Percentiles rank a stretch among this genome's conserved stretches.
Conservation (phyloP, 192 early-diverging fungal species). For the Gamsiella multidivaricata region DNA sequence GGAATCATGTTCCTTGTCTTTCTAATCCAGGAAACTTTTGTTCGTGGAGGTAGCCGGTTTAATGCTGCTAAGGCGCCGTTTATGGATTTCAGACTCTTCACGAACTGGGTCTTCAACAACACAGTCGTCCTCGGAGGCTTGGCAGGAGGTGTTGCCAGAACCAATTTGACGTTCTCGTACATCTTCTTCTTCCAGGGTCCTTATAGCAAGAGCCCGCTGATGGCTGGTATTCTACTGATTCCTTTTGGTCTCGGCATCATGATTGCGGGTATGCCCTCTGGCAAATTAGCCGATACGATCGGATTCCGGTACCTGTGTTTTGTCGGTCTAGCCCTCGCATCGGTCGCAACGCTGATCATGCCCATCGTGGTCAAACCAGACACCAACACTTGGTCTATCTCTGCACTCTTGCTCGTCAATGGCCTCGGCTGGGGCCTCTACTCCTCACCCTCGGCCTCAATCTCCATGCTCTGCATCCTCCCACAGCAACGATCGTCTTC, state of each 20-base stretch:
- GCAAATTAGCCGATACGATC: constrained; percentile 36
- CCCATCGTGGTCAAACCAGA: constrained; percentile 44
- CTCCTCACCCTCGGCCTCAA: constrained; percentile 42
- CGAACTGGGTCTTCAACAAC: constrained; percentile 47
- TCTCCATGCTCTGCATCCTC: constrained; percentile 50
- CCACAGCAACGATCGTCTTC: constrained; percentile 50
- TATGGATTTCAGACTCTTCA: constrained; percentile 47
- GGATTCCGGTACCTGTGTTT: constrained; percentile 49
- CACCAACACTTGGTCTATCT: constrained; percentile 51
- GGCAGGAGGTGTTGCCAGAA: constrained; percentile 47
- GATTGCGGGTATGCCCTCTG: constrained; percentile 47
- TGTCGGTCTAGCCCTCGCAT: constrained; percentile 29
- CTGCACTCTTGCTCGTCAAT: constrained; percentile 33
- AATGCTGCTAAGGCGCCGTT: constrained; percentile 22
- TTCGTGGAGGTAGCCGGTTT: constrained; percentile 46
- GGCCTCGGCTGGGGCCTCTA: constrained; percentile 53
- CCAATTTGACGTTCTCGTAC: constrained; percentile 50
- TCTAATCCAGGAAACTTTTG: constrained; percentile 22
- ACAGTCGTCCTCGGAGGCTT: constrained; percentile 47
- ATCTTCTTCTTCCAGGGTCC: constrained; percentile 53
- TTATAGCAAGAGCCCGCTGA: constrained; percentile 41
- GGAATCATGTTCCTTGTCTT: constrained; percentile 46
- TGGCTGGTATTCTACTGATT: constrained; percentile 47
- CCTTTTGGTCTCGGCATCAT: constrained; percentile 52
- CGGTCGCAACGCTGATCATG: constrained; percentile 41